A percentile compares a stretch with the other conserved stretches of the same genome.
Evolutionary conservation across 805 yeast species (phyloP).

Genomic region (Candida hispaniensis): DNA sequence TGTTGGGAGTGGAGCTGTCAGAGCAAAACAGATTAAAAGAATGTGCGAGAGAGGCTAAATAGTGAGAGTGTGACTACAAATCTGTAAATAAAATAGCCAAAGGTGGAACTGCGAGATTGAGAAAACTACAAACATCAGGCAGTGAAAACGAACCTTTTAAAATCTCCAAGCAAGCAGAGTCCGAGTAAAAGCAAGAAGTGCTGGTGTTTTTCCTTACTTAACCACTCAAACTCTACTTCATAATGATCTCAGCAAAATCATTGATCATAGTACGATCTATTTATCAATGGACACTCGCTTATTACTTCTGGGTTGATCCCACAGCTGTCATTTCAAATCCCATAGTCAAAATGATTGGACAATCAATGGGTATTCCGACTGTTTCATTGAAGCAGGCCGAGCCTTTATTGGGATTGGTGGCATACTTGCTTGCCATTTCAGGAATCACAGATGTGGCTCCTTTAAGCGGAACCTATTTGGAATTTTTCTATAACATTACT

Average conservation of each 20-base stretch:
- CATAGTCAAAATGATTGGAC: slow-evolving; percentile 24
- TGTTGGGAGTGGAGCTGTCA: no score
- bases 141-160: no score
- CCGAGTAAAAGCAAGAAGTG: no score
- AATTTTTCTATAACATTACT: slow-evolving; percentile 23
- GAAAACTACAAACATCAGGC: no score
- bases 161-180: no score
- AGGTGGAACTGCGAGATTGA: no score
- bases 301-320: slow-evolving; percentile 25
- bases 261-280: slow-evolving; percentile 22
- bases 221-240: slow-evolving; percentile 15
- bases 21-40: no score
- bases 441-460: slow-evolving; percentile 26
- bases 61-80: no score
- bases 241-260: slow-evolving; percentile 19
- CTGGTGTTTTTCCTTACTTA: no score
- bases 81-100: no score
- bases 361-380: slow-evolving; percentile 22
- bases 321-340: slow-evolving; percentile 21
- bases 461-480: slow-evolving; percentile 21
- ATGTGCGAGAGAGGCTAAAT: no score
- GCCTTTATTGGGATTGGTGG: slow-evolving; percentile 24
- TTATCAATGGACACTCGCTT: slow-evolving; percentile 24
- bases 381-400: slow-evolving; percentile 21
- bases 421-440: slow-evolving; percentile 21